Evolutionary conservation across 169 alveolate species (phyloP), one percentile per base, ranked within the genome.

Genomic region (Condylostoma magnum): DNA sequence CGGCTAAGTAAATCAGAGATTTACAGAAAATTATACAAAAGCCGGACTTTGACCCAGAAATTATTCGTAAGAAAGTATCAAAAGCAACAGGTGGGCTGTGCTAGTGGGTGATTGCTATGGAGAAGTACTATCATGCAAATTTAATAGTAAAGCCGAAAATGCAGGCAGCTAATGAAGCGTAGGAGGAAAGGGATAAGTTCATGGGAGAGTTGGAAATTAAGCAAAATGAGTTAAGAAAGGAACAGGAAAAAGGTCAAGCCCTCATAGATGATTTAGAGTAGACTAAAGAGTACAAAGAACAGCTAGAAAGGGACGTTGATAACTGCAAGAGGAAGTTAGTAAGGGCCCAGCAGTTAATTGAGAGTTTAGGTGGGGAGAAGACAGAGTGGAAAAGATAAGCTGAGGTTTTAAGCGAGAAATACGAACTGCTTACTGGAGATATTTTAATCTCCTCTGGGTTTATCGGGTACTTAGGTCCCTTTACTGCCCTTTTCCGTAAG

Each of bases 401-500:
- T 27, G 88, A 79, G 41, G 79, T 80, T 54, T 71, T 92, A 25
- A 87, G 85, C n/a, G 73, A 54, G 22, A 91, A 81, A 47, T 88
- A 85, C 52, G 76, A 76, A 38, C 87, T 79, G 56, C 79, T 89
- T 28, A 84, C 96, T 28, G 98, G 98, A 52, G 96, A 94, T 83
- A 90, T 89, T 22, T 78, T 94, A n/a, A 83, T 90, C 56, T 85
- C 96, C 18, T 81, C 95, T 18, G 96, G 96, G 4, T 79, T 89
- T 70, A 89, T 94, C 30, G 94, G 95, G 33, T 94, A 94, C 82
- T 79, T 87, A 56, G 98, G 98, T 6, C 96, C 98, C 20, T 94
- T 94, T 77, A 90, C 95, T 15, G 86, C 93, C 4, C 89, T 76
- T 46, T 92, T 80, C 83, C 82, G 96, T 20, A 70, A 69, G 44